A percentile compares a stretch with the other conserved stretches of the same genome.
Evolutionary conservation across 2,329 filamentous ascomycete species (phyloP).

Genomic region (Nemania diffusa): DNA sequence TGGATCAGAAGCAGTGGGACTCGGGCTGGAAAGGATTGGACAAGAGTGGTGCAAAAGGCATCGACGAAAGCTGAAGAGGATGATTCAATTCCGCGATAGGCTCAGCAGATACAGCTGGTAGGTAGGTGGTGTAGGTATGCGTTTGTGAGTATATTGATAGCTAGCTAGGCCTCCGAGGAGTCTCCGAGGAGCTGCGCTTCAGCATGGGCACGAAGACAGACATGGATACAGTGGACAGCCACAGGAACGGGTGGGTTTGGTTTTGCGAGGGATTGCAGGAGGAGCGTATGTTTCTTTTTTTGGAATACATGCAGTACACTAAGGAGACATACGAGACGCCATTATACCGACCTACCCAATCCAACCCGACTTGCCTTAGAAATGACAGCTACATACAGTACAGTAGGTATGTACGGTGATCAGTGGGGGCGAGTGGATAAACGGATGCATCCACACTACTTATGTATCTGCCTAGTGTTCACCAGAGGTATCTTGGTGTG

Average conservation of each 20-base stretch:
- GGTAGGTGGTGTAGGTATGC: not conserved
- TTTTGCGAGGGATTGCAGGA: slow-evolving; percentile 20
- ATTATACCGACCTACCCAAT: slow-evolving; percentile 13
- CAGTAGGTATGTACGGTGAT: not conserved
- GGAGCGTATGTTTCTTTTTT: slow-evolving; percentile 22
- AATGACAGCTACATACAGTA: not conserved
- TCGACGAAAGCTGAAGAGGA: slow-evolving; percentile 27
- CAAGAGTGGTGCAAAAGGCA: slow-evolving; percentile 56
- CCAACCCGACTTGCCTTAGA: not conserved
- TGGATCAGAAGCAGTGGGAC: slow-evolving; percentile 58
- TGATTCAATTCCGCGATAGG: slow-evolving; percentile 34
- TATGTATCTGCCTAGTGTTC: not conserved
- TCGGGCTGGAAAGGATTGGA: slow-evolving; percentile 63
- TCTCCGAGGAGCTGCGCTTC: not conserved
- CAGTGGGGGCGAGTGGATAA: not conserved
- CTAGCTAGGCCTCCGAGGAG: not conserved
- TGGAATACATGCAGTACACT: slow-evolving; percentile 30
- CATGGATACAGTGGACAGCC: no score
- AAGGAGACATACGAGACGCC: not conserved
- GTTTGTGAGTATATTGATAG: no score
- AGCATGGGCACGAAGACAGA: not conserved
- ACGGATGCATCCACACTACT: not conserved
- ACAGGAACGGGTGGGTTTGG: not conserved
- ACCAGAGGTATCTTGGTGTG: not conserved
- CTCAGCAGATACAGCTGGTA: not conserved